Evolutionary conservation across 768 basidiomycete genomes (phyloP).

Genomic region (Leucocoprinus leucothites): DNA sequence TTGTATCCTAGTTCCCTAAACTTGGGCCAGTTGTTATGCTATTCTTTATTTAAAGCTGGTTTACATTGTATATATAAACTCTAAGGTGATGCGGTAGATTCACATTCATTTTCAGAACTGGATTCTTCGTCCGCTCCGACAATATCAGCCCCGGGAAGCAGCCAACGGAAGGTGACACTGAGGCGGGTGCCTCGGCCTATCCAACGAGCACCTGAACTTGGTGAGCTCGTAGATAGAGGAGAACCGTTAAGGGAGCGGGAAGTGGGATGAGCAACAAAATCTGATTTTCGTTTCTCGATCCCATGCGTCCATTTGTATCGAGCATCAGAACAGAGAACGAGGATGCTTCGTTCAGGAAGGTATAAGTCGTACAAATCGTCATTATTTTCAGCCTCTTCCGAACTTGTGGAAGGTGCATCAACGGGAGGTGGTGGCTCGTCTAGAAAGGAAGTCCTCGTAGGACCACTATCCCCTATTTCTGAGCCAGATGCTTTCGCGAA

Average conservation of each 20-base stretch:
- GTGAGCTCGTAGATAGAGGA: not conserved
- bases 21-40: too few species aligned
- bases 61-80: not conserved
- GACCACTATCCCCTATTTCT: not conserved
- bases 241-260: conserved; percentile 7
- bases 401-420: not conserved
- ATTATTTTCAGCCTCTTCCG: conserved; percentile 11
- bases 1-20: too few species aligned
- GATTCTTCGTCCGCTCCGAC: conserved; percentile 42
- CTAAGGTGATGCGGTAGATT: not conserved
- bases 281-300: conserved; percentile 61
- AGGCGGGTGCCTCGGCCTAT: conserved; percentile 56
- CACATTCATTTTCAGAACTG: not conserved
- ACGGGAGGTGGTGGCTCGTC: not conserved
- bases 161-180: conserved; percentile 86
- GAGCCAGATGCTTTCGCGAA: conserved; percentile 41
- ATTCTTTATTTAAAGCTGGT: not conserved
- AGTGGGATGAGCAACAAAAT: conserved; percentile 47
- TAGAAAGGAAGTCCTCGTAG: not conserved
- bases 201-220: conserved; percentile 26
- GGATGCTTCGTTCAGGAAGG: conserved; percentile 71
- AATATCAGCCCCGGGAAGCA: conserved; percentile 80
- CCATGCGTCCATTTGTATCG: conserved; percentile 89
- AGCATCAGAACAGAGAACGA: conserved; percentile 78
- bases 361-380: conserved; percentile 49